These are phyloP conservation scores for Malassezia brasiliensis DNA, from an alignment of 1,284 basidiomycete species.

Conservation along the genomic window DNA sequence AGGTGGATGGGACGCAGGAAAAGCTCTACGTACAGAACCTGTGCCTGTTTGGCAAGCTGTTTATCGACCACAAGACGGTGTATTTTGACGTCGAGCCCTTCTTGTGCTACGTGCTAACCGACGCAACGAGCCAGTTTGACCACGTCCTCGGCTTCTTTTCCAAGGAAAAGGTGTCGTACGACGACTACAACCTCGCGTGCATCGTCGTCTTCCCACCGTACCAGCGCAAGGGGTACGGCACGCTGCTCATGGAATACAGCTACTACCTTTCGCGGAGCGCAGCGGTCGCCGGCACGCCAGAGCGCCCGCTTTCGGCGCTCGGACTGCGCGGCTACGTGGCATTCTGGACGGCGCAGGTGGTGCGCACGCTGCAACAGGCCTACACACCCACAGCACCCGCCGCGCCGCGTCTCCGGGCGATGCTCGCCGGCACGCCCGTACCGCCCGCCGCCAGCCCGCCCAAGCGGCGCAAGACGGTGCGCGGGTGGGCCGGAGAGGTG, in stretches of 20 bases:
- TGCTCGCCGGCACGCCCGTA: slow-evolving; percentile 6
- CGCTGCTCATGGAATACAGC: slow-evolving; percentile 95
- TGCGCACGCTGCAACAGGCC: slow-evolving; percentile 66
- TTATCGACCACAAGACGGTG: slow-evolving; percentile 94
- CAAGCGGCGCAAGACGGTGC: slow-evolving; percentile 18
- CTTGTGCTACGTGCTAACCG: slow-evolving; percentile 84
- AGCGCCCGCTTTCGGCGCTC: slow-evolving; percentile 84
- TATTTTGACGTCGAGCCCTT: slow-evolving; percentile 71
- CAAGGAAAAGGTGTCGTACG: slow-evolving; percentile 90
- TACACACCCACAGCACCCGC: slow-evolving; percentile 15
- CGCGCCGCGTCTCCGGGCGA: not conserved
- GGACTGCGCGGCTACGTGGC: slow-evolving; percentile 82
- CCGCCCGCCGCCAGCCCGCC: not conserved
- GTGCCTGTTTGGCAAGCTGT: slow-evolving; percentile 92
- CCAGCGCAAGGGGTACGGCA: slow-evolving; percentile 80
- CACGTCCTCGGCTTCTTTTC: slow-evolving; percentile 90
- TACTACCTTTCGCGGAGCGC: slow-evolving; percentile 75
- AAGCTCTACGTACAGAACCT: slow-evolving; percentile 93
- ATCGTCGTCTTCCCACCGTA: slow-evolving; percentile 91
- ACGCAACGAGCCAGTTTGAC: slow-evolving; percentile 62
- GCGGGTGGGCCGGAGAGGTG: slow-evolving; percentile 18
- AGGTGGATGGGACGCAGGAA: slow-evolving; percentile 73
- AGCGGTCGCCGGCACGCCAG: slow-evolving; percentile 78
- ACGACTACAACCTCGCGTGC: slow-evolving; percentile 93
- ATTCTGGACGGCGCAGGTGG: slow-evolving; percentile 76